Percentiles rank a stretch among this genome's conserved stretches.
phyloP scores from a whole-genome alignment of 1,284 basidiomycete genomes.

The Heterobasidion irregulare region DNA sequence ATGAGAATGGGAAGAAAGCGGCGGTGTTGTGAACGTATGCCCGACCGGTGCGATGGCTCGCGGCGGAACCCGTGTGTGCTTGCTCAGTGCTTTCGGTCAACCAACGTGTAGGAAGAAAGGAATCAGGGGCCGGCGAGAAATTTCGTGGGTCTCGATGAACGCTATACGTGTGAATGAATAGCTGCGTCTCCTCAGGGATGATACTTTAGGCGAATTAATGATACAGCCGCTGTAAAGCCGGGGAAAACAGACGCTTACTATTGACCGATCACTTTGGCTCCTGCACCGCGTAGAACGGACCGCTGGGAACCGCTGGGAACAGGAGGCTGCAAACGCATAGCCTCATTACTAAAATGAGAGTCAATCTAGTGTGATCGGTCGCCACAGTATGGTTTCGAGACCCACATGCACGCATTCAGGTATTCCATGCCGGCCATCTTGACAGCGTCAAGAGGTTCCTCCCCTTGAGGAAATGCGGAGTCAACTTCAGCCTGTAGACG shows the following conservation, averaged over 20 bases:
- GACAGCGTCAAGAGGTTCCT: slow-evolving; percentile 19
- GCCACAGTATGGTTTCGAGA: neutral
- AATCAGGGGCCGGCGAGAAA: slow-evolving; percentile 13
- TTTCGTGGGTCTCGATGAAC: slow-evolving; percentile 18
- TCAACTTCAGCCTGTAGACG: slow-evolving; percentile 29
- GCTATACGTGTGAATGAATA: slow-evolving; percentile 14
- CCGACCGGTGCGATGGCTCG: neutral
- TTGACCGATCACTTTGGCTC: slow-evolving; percentile 13
- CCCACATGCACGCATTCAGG: slow-evolving; percentile 30
- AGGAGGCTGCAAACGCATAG: slow-evolving; percentile 19
- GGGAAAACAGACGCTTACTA: slow-evolving; percentile 8
- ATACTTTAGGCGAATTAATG: slow-evolving; percentile 8
- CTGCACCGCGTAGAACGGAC: slow-evolving; percentile 9
- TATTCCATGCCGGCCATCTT: slow-evolving; percentile 22
- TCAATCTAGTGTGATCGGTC: neutral
- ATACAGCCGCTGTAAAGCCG: neutral
- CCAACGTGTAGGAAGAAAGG: slow-evolving; percentile 19
- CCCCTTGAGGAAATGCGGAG: slow-evolving; percentile 15
- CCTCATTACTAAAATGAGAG: slow-evolving; percentile 27
- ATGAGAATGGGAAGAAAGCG: slow-evolving; percentile 17
- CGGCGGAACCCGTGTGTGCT: neutral
- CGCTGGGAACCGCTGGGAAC: slow-evolving; percentile 17
- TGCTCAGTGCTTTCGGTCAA: slow-evolving; percentile 3
- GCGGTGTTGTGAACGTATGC: slow-evolving; percentile 10
- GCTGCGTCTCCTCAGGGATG: slow-evolving; percentile 18